These are phyloP conservation scores for Aspergillus fumigatiaffinis DNA, from an alignment of 2,329 filamentous ascomycete species.

Conservation along the genomic window DNA sequence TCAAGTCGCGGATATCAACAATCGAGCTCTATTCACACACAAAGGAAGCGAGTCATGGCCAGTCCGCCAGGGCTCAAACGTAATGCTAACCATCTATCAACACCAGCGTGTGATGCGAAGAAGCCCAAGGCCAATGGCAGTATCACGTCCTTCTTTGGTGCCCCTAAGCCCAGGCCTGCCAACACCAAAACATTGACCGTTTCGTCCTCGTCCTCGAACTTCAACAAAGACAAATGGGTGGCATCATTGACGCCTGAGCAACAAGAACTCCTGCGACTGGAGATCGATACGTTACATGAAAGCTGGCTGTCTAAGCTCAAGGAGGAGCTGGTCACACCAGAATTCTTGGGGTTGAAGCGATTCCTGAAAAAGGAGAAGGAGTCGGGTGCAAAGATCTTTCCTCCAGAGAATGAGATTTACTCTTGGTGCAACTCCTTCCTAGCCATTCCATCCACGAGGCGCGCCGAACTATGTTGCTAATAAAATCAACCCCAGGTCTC, in stretches of 20 bases:
- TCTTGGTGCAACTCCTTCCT: conserved; percentile 64
- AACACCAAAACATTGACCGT: conserved; percentile 24
- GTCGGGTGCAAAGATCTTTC: conserved; percentile 75
- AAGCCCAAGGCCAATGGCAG: conserved; percentile 70
- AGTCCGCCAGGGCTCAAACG: conserved; percentile 55
- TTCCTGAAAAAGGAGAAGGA: conserved; percentile 78
- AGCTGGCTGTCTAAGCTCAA: conserved; percentile 89
- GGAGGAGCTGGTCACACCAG: conserved; percentile 72
- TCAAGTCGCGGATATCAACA: neutral
- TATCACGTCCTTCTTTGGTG: conserved; percentile 86
- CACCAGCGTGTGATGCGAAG: conserved; percentile 53
- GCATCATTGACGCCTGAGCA: conserved; percentile 74
- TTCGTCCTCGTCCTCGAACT: conserved; percentile 48
- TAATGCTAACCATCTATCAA: conserved; percentile 52
- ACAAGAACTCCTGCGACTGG: conserved; percentile 73
- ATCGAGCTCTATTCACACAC: neutral
- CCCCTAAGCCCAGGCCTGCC: conserved; percentile 52
- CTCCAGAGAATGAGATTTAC: conserved; percentile 84
- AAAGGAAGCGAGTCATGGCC: conserved; percentile 18
- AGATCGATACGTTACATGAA: conserved; percentile 87
- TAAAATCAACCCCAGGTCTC: conserved; percentile 64
- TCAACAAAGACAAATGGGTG: conserved; percentile 91
- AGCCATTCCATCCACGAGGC: neutral
- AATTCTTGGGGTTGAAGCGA: conserved; percentile 82
- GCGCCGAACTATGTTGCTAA: conserved; percentile 13